Evolutionary conservation across 805 yeast species (phyloP).

Genomic region (Suhomyces pyralidae): DNA sequence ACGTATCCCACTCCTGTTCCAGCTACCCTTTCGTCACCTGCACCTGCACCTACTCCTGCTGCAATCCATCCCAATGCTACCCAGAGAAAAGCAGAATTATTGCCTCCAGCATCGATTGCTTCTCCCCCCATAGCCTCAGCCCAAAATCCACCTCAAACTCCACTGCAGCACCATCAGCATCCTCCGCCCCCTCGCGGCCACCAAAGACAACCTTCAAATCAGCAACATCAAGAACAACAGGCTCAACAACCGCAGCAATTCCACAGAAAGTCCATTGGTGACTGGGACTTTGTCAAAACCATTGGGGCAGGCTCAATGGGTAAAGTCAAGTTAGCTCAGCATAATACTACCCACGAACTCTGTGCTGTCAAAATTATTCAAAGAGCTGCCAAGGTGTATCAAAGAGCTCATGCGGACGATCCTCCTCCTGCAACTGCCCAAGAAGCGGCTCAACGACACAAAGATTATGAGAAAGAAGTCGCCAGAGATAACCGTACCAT

Average conservation of each 20-base stretch:
- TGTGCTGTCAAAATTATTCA: constrained; percentile 95
- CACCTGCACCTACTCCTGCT: constrained; percentile 3
- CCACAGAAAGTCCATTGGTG: constrained; percentile 88
- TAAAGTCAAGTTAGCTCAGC: constrained; percentile 90
- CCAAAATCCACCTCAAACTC: background rate
- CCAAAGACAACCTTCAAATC: constrained; percentile 8
- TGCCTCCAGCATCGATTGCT: constrained; percentile 32
- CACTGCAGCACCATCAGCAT: constrained; percentile 9
- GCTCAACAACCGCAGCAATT: constrained; percentile 42
- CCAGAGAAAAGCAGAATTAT: constrained; percentile 18
- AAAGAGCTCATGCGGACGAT: constrained; percentile 66
- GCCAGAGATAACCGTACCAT: constrained; percentile 90
- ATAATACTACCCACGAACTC: constrained; percentile 72
- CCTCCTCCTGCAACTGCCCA: constrained; percentile 60
- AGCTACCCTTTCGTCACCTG: background rate
- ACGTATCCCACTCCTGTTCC: constrained; percentile 3
- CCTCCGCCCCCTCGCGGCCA: constrained; percentile 11
- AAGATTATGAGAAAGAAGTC: constrained; percentile 75
- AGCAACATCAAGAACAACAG: constrained; percentile 1
- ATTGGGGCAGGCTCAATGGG: constrained; percentile 99
- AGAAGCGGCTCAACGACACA: constrained; percentile 58
- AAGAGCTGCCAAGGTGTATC: constrained; percentile 75
- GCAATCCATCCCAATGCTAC: constrained; percentile 5
- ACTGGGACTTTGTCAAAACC: constrained; percentile 93
- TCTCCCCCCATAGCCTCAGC: constrained; percentile 9